Conservation (phyloP, 345 rosid genomes). For the Rhizophora apiculata region DNA sequence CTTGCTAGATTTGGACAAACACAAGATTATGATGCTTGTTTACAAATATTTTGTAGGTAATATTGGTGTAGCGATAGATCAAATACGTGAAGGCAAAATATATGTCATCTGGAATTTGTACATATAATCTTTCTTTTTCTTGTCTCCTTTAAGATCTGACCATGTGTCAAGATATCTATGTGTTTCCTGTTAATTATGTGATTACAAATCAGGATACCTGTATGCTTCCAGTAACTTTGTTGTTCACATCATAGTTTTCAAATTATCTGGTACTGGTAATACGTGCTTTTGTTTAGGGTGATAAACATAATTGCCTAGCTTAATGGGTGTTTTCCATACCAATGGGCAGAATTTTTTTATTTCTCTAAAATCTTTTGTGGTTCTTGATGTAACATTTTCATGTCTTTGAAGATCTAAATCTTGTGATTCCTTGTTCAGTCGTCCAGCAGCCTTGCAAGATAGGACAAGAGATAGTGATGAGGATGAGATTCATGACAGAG, state of each 20-base stretch:
- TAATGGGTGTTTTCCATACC: neutral
- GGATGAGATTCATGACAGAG: slow-evolving; percentile 85
- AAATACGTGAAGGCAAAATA: no score
- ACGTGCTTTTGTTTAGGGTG: neutral
- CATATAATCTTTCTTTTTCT: no score
- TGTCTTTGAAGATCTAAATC: neutral
- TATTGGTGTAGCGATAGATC: neutral
- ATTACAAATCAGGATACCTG: neutral
- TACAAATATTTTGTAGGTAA: neutral
- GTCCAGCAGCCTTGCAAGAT: slow-evolving; percentile 89
- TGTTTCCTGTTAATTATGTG: neutral
- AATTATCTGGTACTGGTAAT: no score
- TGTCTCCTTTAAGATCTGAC: neutral
- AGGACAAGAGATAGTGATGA: slow-evolving; percentile 92
- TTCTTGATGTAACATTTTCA: neutral
- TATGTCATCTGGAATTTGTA: no score
- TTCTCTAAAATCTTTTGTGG: neutral
- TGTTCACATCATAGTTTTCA: no score
- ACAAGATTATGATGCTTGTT: neutral
- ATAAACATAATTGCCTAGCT: neutral
- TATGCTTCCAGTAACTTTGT: no score
- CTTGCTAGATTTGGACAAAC: neutral
- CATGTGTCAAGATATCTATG: neutral
- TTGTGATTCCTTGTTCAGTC: slow-evolving; percentile 48
- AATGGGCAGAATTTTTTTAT: no score